phyloP scores from a whole-genome alignment of 306 rosid genomes.

The Dryas drummondii region DNA sequence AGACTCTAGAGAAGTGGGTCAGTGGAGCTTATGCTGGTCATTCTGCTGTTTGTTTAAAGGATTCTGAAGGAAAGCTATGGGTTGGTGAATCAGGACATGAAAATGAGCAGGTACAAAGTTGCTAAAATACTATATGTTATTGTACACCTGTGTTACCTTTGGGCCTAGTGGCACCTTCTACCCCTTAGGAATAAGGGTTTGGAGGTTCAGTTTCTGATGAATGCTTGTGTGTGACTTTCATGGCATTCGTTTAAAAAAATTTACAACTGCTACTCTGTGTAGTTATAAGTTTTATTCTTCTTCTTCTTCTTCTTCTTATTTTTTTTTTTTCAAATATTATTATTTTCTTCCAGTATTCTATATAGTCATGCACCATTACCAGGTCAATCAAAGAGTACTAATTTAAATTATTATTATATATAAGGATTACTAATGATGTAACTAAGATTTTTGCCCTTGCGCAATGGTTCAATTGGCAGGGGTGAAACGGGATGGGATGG shows the following conservation, averaged over 20 bases:
- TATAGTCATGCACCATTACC: not conserved
- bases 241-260: not conserved
- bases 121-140: not conserved
- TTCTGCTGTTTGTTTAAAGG: slow-evolving; percentile 88
- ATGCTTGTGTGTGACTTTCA: not conserved
- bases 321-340: not conserved
- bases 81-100: slow-evolving; percentile 96
- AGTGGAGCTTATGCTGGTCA: slow-evolving; percentile 96
- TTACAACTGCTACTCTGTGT: not conserved
- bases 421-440: not conserved
- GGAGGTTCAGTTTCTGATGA: not conserved
- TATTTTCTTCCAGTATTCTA: not conserved
- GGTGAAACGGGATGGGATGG: not conserved
- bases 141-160: not conserved
- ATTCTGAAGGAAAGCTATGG: slow-evolving; percentile 86
- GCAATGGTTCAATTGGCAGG: not conserved
- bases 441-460: not conserved
- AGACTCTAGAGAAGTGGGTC: slow-evolving; percentile 94
- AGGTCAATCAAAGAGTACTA: not conserved
- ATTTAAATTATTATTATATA: not conserved
- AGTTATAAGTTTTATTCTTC: not conserved
- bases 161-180: not conserved
- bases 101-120: slow-evolving; percentile 61
- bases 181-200: not conserved
- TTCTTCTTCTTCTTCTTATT: not conserved